Evolutionary conservation across 2,329 filamentous ascomycete species (phyloP).

Genomic region (Capronia coronata): DNA sequence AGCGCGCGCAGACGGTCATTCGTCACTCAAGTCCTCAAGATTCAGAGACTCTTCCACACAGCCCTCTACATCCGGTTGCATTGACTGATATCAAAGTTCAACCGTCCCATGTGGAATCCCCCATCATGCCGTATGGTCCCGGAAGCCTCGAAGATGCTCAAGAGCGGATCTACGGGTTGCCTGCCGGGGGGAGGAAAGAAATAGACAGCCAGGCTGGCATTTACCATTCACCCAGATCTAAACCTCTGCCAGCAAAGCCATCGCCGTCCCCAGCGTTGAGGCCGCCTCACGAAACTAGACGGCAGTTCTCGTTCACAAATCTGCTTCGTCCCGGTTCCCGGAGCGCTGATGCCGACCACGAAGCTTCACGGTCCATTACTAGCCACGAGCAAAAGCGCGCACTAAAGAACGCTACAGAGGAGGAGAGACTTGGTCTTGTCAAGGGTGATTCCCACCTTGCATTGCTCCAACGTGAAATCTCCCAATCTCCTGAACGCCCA

Average conservation of each 20-base stretch:
- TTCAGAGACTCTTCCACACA: constrained; percentile 39
- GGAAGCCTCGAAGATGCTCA: constrained; percentile 30
- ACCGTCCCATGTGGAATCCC: constrained; percentile 43
- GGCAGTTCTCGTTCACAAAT: constrained; percentile 90
- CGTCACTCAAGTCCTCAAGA: constrained; percentile 31
- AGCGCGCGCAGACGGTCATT: constrained; percentile 35
- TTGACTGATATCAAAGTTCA: constrained; percentile 56
- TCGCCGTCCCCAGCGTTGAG: constrained; percentile 16
- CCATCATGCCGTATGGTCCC: constrained; percentile 26
- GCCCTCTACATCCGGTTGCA: constrained; percentile 56
- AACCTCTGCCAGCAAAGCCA: constrained; percentile 24
- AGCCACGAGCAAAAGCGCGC: constrained; percentile 27
- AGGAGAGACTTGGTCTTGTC: constrained; percentile 77
- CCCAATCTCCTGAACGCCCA: constrained; percentile 19
- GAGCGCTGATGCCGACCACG: constrained; percentile 22
- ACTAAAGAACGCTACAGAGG: constrained; percentile 61
- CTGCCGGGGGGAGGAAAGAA: constrained; percentile 37
- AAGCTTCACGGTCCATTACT: constrained; percentile 19
- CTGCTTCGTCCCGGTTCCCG: constrained; percentile 57
- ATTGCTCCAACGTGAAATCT: constrained; percentile 23
- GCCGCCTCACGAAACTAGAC: constrained; percentile 42
- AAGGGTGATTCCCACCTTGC: constrained; percentile 54
- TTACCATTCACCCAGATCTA: constrained; percentile 25
- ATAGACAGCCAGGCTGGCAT: constrained; percentile 34
- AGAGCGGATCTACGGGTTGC: constrained; percentile 48